Percentiles rank a stretch among this genome's conserved stretches.
Conservation (phyloP, 768 basidiomycete genomes). For the Mycena alexandri region DNA sequence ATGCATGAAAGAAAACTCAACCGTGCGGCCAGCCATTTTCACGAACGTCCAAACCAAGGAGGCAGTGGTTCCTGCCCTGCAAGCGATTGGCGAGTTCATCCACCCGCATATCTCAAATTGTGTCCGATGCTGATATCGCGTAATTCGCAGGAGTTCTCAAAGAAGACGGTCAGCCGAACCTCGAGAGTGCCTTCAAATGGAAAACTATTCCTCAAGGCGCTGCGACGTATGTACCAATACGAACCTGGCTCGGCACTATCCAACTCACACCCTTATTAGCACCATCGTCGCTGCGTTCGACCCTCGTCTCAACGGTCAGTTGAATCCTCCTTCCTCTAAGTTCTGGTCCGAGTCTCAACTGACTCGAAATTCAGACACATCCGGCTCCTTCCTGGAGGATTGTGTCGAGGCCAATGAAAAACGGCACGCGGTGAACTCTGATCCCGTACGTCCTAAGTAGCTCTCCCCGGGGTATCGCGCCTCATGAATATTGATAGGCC, state of each 20-base stretch:
- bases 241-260: too few relatives aligned
- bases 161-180: conserved; percentile 1
- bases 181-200: background rate
- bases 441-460: too few relatives aligned
- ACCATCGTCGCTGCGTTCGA: conserved; percentile 22
- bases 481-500: too few relatives aligned
- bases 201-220: conserved; percentile 23
- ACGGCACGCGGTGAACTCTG: too few relatives aligned
- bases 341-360: background rate
- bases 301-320: conserved; percentile 10
- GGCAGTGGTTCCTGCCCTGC: background rate
- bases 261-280: background rate
- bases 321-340: background rate
- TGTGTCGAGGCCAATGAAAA: too few relatives aligned
- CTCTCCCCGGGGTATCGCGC: too few relatives aligned
- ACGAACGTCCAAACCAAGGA: conserved; percentile 4
- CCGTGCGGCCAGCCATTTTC: background rate
- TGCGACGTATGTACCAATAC: conserved; percentile 6
- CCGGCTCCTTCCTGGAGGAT: too few relatives aligned
- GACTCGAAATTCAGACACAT: too few relatives aligned
- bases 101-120: background rate
- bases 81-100: background rate
- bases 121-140: background rate
- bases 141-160: background rate
- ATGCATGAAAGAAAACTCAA: background rate